Base-by-base conservation (phyloP, 169 alveolate species). In the Miamiensis avidus region DNA sequence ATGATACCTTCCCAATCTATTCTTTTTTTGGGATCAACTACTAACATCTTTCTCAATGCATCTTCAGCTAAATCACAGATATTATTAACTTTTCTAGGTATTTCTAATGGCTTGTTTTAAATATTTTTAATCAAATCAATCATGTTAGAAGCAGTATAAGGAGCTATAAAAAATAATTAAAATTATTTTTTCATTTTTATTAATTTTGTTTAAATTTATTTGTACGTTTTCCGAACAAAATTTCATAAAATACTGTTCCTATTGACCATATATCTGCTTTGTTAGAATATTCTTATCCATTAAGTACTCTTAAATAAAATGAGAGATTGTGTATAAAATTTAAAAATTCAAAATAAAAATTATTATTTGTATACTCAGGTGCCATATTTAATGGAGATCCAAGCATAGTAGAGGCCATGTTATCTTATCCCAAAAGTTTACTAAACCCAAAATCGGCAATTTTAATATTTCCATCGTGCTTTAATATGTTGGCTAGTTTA, bases 331-430 rank as follows among this genome's bases (percentile, higher is more conserved):
- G 0, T 16, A 78, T 16, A 32, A 31, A 32, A 32, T 34, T 25
- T 6, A 31, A 33, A 34, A 78, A 6, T n/a, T 78, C n/a, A 78
- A 26, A 0, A 4, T 49, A n/a, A 74, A 30, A 74, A 29, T 20
- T 73, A 34, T 29, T 26, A 26, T 29, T 28, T 0, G 34, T 79
- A 49, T 74, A 69, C 65, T 95, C 97, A 31, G 97, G 97, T 33
- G 97, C 95, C 96, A 95, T 95, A 34, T 82, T 88, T 6, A 90
- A 64, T 31, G 96, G 97, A 15, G 96, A 91, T 28, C 97, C 97
- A 4, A 86, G 49, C 90, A 86, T 86, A 6, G 95, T 94, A 25
- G 91, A 78, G 0, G 94, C 82, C 29, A 81, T 65, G 34, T 81
- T 49, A 31, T 86, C 87, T 29, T 89, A 49, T 28, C 69, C 31